Conservation (phyloP, 768 basidiomycete species). For the Xerocomus spinulosus region DNA sequence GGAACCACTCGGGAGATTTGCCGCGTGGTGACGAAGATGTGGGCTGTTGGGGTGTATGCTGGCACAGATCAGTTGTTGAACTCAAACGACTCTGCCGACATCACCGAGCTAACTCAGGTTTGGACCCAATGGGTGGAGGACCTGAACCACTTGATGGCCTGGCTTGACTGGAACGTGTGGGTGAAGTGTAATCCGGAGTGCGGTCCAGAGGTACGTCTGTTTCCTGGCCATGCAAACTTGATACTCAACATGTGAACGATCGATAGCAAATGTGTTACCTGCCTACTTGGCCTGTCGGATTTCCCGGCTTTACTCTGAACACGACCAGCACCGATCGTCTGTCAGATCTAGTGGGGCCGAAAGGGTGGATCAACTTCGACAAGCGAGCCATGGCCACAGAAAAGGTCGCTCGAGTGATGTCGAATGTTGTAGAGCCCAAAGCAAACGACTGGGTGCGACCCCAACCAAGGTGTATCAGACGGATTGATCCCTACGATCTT, state of each 20-base stretch:
- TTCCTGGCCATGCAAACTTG: neutral
- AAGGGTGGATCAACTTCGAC: too few relatives aligned
- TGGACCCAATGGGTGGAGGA: constrained; percentile 31
- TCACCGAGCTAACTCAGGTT: constrained; percentile 1
- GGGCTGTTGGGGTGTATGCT: constrained; percentile 18
- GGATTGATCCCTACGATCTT: neutral
- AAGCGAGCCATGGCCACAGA: neutral
- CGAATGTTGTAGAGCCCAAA: neutral
- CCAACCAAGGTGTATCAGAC: constrained; percentile 8
- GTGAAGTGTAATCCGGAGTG: constrained; percentile 43
- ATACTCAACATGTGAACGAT: neutral
- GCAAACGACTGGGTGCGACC: neutral
- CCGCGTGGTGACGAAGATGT: constrained; percentile 4
- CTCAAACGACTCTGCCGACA: neutral
- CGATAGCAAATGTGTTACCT: neutral
- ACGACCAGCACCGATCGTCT: too few relatives aligned
- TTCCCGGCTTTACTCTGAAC: neutral
- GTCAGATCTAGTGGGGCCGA: neutral
- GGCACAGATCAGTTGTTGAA: constrained; percentile 5
- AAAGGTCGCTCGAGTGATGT: neutral
- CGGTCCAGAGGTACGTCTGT: constrained; percentile 36
- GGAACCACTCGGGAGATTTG: neutral
- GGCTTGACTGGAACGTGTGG: constrained; percentile 52
- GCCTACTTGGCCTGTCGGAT: neutral
- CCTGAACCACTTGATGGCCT: constrained; percentile 35